phyloP scores from a whole-genome alignment of 352 stramenopile species.

The Phytophthora colocasiae region DNA sequence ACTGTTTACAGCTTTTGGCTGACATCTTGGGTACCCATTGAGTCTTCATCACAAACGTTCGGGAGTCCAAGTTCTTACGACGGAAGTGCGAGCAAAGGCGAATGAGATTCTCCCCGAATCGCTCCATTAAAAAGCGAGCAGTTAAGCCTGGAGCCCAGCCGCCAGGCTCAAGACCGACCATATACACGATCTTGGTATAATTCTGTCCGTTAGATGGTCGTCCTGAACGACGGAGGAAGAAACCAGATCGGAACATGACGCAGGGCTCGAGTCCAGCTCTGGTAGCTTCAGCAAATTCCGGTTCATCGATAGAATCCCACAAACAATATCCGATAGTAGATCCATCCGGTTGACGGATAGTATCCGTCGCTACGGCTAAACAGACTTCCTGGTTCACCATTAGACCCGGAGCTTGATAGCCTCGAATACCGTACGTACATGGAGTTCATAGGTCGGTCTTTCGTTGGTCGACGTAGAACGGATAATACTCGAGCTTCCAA shows the following conservation, averaged over 20 bases:
- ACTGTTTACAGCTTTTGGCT: conserved; percentile 44
- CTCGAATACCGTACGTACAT: conserved; percentile 46
- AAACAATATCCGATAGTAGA: conserved; percentile 68
- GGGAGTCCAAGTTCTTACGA: conserved; percentile 51
- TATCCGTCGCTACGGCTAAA: conserved; percentile 42
- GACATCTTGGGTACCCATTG: conserved; percentile 48
- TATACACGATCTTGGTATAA: conserved; percentile 68
- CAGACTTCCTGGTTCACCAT: conserved; percentile 51
- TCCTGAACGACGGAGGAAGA: conserved; percentile 47
- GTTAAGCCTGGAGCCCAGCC: conserved; percentile 44
- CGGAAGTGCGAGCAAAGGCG: conserved; percentile 60
- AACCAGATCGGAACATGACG: conserved; percentile 62
- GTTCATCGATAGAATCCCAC: conserved; percentile 62
- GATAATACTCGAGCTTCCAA: conserved; percentile 51
- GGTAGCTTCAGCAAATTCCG: conserved; percentile 31
- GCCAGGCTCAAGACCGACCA: conserved; percentile 52
- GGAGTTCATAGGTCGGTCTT: conserved; percentile 44
- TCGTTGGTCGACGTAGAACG: conserved; percentile 46
- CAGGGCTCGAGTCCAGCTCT: conserved; percentile 27
- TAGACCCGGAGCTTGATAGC: conserved; percentile 41
- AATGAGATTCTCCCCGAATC: conserved; percentile 46
- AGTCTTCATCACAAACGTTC: conserved; percentile 54
- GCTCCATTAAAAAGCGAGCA: conserved; percentile 48
- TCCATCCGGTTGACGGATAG: conserved; percentile 44
- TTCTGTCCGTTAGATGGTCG: conserved; percentile 10